These are phyloP conservation scores for Colletotrichum sp. DNA, from an alignment of 2,329 filamentous ascomycete genomes.

Conservation along the genomic window DNA sequence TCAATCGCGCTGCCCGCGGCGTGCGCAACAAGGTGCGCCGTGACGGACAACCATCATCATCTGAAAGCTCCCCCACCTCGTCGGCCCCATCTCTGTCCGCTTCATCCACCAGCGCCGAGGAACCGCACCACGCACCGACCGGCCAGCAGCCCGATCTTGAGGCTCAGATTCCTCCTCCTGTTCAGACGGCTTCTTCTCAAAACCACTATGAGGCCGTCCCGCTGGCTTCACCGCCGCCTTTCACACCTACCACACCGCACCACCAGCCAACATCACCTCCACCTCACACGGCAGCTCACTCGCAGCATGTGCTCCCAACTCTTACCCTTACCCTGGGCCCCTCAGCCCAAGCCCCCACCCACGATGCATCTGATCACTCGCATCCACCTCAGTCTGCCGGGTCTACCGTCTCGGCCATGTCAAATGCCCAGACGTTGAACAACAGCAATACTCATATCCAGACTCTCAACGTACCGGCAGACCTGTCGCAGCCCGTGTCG, in stretches of 20 bases:
- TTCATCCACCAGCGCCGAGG: constrained; percentile 14
- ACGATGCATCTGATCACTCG: constrained; percentile 1
- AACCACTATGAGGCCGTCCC: constrained; percentile 2
- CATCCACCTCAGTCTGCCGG: constrained; percentile 1
- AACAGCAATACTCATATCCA: not conserved
- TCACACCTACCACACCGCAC: not conserved
- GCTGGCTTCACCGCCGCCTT: constrained; percentile 9
- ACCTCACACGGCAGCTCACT: not conserved
- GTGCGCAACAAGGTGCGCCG: constrained; percentile 10
- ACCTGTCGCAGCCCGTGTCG: constrained; percentile 3
- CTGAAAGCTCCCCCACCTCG: not conserved
- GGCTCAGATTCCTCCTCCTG: constrained; percentile 7
- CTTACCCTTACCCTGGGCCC: constrained; percentile 5
- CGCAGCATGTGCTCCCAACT: constrained; percentile 2
- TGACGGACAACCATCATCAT: not conserved
- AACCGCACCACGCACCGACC: not conserved
- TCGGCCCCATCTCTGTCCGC: constrained; percentile 16
- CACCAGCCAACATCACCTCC: not conserved
- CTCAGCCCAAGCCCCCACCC: constrained; percentile 13
- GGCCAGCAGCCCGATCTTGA: constrained; percentile 12
- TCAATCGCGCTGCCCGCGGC: constrained; percentile 15
- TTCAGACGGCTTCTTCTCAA: not conserved
- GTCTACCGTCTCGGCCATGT: not conserved
- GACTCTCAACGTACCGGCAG: constrained; percentile 3
- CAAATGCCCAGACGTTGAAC: constrained; percentile 1